Evolutionary conservation across 176 grass and related monocot genomes (phyloP).

Genomic region (Metroxylon sagu): DNA sequence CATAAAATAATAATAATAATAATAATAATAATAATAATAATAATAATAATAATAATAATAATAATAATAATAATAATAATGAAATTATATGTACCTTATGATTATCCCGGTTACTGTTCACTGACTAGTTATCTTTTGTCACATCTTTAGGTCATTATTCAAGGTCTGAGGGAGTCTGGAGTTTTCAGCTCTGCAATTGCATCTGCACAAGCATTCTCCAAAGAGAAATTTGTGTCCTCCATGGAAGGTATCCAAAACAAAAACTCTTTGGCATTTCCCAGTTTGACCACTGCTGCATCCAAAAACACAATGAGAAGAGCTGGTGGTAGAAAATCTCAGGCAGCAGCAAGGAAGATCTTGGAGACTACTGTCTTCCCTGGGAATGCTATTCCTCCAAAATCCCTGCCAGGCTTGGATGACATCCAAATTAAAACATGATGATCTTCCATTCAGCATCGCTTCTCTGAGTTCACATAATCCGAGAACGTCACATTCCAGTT

Average conservation of each 20-base stretch:
- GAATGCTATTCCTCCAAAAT: constrained; percentile 55
- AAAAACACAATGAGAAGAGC: neutral
- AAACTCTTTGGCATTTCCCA: constrained; percentile 2
- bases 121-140: too few relatives aligned
- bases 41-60: too few relatives aligned
- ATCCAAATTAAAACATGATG: neutral
- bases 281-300: constrained; percentile 3
- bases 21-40: too few relatives aligned
- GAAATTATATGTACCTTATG: too few relatives aligned
- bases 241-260: constrained; percentile 13
- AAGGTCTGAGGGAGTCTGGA: constrained; percentile 68
- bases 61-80: too few relatives aligned
- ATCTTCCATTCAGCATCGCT: neutral
- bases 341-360: constrained; percentile 51
- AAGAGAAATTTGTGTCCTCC: constrained; percentile 23
- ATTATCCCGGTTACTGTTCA: too few relatives aligned
- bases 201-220: constrained; percentile 37
- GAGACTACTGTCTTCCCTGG: constrained; percentile 9
- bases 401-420: constrained; percentile 41
- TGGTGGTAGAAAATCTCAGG: constrained; percentile 9
- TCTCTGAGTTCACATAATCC: neutral
- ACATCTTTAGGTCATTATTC: constrained; percentile 53
- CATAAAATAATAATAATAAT: neutral
- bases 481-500: neutral
- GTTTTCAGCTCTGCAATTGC: constrained; percentile 69